Base-by-base conservation (phyloP, 306 rosid species). In the Vigna mungo region DNA sequence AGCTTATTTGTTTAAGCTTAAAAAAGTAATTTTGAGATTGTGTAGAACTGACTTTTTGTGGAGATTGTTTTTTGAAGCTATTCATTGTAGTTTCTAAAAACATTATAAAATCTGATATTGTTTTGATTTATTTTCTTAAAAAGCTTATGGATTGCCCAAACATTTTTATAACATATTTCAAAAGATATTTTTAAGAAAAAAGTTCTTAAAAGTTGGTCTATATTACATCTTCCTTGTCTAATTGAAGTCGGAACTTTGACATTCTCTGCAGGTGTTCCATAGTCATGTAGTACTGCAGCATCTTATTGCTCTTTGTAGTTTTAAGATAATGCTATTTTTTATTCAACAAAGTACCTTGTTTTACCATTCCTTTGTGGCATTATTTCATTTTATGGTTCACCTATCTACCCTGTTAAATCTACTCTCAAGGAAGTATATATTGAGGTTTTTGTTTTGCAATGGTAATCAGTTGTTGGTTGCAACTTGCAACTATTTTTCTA, bases 281-380 rank as follows among this genome's bases (percentile, higher is more conserved):
- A n/a, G 54, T 78, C 52, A 66, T 74, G 52, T 16, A 61, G 17
- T 53, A 74, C 44, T 55, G 55, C 25, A 10, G 68, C 49, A 72
- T 39, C 25, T 73, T 30, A 43, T 70, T 46, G 69, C 13, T 43
- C 37, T 25, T 74, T 2, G 16, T 62, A 9, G 68, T 68, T 75
- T 76, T 23, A 70, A 76, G 59, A 51, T 32, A 59, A 56, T 27
- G 73, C 20, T 36, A 30, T 54, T 82, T 51, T 21, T 70, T 34
- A 32, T 55, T 55, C 34, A 8, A 11, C 36, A 23, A 10, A 21
- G 15, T 56, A 10, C 34, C 36, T 20, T 56, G 2, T 56, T 13
- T 56, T 56, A 23, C 34, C 62, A 21, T 56, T 56, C 34, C 23
- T 11, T 56, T 56, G 34, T 56, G 71, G 16, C 36, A 3, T 56